Base-by-base conservation (phyloP, 202 grass and related monocot genomes). In the Panicum virgatum region DNA sequence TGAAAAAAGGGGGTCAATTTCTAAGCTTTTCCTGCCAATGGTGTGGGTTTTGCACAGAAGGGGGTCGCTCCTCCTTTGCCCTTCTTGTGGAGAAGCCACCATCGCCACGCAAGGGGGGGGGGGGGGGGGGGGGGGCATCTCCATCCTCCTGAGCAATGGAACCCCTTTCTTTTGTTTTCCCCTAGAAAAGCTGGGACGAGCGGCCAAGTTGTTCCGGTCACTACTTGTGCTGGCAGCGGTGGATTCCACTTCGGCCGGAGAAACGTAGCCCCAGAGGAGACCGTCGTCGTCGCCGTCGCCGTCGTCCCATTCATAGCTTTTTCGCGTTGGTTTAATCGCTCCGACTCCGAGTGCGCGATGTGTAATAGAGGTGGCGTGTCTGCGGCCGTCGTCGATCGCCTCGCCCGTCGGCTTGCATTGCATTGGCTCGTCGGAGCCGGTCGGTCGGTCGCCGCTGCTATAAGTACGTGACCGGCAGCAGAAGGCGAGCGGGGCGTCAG, bases 171-270 rank as follows among this genome's bases (percentile, higher is more conserved):
- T 54, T 85, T 44, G 71, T 47, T 70, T 54, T 0, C 26, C 57
- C 51, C 45, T 53, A 75, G 32, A 75, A 88, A 36, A 72, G 44
- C 11, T n/a, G 3, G 45, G 3, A 18, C 18, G 25, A 23, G 54
- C 63, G 64, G 51, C 20, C 22, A 14, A 27, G 19, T 50, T 27
- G 19, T 50, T 27, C 18, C 40, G 39, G 26, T 54, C 62, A 5
- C 9, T 77, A 5, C 9, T 77, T 63, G 65, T 82, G 87, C 66
- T 42, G 42, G 50, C 84, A 22, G 56, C 0, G 65, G 6, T 73
- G 82, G 82, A 89, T 78, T 72, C 87, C 82, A 89, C 87, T 84
- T 68, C 39, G 16, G 80, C 57, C 12, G 44, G 70, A 54, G 43
- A 81, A 85, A 23, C 70, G 77, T 67, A 53, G 18, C 61, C 19